These are phyloP conservation scores for Simmondsia chinensis DNA, from an alignment of 148 eudicot genomes.

Conservation along the genomic window DNA sequence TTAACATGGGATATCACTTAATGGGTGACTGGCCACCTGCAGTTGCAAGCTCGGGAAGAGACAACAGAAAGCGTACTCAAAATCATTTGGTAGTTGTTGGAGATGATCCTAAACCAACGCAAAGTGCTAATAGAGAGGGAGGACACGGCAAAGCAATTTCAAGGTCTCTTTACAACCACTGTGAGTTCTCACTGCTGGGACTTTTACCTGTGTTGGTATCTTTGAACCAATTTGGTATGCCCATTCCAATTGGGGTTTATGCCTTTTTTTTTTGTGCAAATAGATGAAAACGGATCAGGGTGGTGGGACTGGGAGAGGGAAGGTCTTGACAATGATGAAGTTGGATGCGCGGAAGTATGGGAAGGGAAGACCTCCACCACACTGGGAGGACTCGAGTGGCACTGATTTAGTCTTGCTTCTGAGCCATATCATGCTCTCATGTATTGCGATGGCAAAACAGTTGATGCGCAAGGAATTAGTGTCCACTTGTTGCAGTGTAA, in stretches of 20 bases:
- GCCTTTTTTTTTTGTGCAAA: conserved; percentile 4
- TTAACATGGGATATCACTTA: too few species aligned
- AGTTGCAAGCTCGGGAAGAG: conserved; percentile 10
- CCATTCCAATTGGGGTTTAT: too few species aligned
- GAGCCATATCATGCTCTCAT: too few species aligned
- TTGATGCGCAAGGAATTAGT: too few species aligned
- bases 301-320: conserved; percentile 89
- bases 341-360: conserved; percentile 72
- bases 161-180: conserved; percentile 50
- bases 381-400: conserved; percentile 77
- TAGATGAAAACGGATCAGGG: conserved; percentile 88
- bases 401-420: conserved; percentile 22
- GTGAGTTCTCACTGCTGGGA: too few species aligned
- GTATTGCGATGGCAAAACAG: too few species aligned
- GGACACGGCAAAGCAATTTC: conserved; percentile 22
- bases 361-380: conserved; percentile 81
- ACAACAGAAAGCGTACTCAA: conserved; percentile 13
- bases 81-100: conserved; percentile 63
- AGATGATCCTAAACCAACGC: conserved; percentile 43
- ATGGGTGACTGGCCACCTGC: not conserved
- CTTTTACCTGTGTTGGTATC: too few species aligned
- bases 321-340: conserved; percentile 84
- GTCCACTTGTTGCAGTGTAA: too few species aligned
- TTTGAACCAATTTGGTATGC: too few species aligned
- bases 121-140: conserved; percentile 6